Evolutionary conservation across 2,329 filamentous ascomycete genomes (phyloP), one percentile per base, ranked within the genome.

Genomic region (Penicillium sp.): DNA sequence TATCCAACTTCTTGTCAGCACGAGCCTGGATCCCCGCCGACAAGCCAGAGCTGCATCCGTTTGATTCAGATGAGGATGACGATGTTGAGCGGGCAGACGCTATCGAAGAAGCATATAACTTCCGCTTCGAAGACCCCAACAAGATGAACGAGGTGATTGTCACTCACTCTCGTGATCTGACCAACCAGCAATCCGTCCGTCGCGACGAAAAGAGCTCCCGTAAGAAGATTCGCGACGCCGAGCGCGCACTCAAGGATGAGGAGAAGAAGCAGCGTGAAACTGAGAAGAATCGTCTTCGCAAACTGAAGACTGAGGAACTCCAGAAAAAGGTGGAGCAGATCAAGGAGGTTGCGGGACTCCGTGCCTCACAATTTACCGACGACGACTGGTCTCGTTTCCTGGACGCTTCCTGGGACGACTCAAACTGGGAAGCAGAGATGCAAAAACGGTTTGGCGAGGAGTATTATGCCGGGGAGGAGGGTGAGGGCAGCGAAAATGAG

Each of bases 1-100:
- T 99, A n/a, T 93, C 91, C 54, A 96, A 97, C 74, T 99, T 96
- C 78, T 86, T 99, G 84, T 85, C 89, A n/a, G 84, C 93, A 8
- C 87, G 93, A 58, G 93, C 93, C 17, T 99, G 94, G 94, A 84
- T 93, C 7, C 86, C 89, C 0, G 83, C 84, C 10, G 85, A 84
- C 52, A 82, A 81, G 42, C 81, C 84, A 23, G 83, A 84, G 42
- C 92, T 90, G 76, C 82, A 93, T 67, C 90, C 93, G 0, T 89
- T 99, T 57, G 91, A 97, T 71, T 96, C 92, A 0, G 94, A 99
- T 66, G 92, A 97, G 51, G 91, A 86, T n/a, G 84, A 86, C 7
- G 84, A 90, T 43, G 86, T 90, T 31, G 82, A 84, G 29, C 83
- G 85, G 46, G 93, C 93, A 27, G 93, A 97, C 45, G 86, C 89